These are phyloP conservation scores for Thermothelomyces thermophilus DNA, from an alignment of 2,329 filamentous ascomycete species.

Conservation along the genomic window DNA sequence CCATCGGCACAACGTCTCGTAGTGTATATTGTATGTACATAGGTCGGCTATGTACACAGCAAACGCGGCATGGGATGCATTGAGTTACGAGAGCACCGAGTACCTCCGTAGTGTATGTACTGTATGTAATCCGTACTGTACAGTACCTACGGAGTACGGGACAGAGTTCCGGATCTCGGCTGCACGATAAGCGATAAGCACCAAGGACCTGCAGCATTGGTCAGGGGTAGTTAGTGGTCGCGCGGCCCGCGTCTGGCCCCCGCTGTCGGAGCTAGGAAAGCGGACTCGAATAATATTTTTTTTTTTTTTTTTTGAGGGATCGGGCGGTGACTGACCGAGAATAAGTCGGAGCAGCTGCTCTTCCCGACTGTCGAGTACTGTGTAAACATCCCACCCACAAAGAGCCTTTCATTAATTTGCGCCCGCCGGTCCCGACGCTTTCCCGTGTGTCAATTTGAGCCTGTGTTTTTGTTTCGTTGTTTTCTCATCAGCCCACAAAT, in stretches of 20 bases:
- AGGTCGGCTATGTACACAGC: too few species aligned
- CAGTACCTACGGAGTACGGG: too few species aligned
- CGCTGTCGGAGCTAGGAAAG: conserved; percentile 18
- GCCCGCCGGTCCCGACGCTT: neutral
- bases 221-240: neutral
- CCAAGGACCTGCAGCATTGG: neutral
- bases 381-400: neutral
- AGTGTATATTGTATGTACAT: too few species aligned
- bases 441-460: neutral
- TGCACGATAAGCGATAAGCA: conserved; percentile 6
- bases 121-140: too few species aligned
- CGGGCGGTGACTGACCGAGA: conserved; percentile 11
- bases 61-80: too few species aligned
- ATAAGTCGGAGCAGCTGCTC: conserved; percentile 9
- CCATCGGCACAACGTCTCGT: too few species aligned
- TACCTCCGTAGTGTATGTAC: too few species aligned
- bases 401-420: neutral
- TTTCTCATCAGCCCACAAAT: neutral
- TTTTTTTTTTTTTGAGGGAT: conserved; percentile 14
- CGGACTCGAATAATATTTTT: conserved; percentile 4
- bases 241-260: conserved; percentile 1
- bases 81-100: too few species aligned
- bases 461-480: neutral
- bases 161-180: neutral
- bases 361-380: neutral